These are phyloP conservation scores for Strobilomyces echinocephalus DNA, from an alignment of 768 basidiomycete species.

Conservation along the genomic window DNA sequence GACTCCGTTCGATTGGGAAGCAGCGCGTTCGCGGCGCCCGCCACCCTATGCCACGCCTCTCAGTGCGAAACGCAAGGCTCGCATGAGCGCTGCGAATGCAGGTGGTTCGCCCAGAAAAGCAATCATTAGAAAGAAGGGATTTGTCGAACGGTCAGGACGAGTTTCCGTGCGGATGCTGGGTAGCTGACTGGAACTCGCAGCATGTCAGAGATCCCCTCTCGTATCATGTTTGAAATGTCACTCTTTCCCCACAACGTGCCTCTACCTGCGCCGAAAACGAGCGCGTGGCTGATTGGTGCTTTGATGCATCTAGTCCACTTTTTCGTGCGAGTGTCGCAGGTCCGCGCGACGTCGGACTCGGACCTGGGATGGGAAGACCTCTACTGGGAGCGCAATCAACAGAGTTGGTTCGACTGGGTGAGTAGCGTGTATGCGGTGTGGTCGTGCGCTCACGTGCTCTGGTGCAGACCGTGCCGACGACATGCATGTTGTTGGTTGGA, in stretches of 20 bases:
- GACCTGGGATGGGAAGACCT: slow-evolving; percentile 79
- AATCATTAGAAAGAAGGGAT: slow-evolving; percentile 57
- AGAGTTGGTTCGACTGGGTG: slow-evolving; percentile 81
- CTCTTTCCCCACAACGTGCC: slow-evolving; percentile 80
- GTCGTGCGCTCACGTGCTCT: slow-evolving; percentile 8
- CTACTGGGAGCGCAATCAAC: slow-evolving; percentile 59
- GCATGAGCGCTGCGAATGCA: slow-evolving; percentile 32
- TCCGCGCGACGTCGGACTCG: slow-evolving; percentile 53
- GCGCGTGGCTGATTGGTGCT: slow-evolving; percentile 62
- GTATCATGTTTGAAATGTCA: slow-evolving; percentile 72
- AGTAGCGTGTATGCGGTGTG: slow-evolving; percentile 19
- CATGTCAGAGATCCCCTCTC: slow-evolving; percentile 61
- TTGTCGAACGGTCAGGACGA: slow-evolving; percentile 52
- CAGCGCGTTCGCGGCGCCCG: slow-evolving; percentile 62
- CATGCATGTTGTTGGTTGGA: slow-evolving; percentile 48
- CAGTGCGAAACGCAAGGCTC: slow-evolving; percentile 39
- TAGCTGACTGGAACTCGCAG: slow-evolving; percentile 34
- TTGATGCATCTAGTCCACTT: slow-evolving; percentile 65
- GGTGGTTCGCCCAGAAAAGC: slow-evolving; percentile 42
- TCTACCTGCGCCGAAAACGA: slow-evolving; percentile 60
- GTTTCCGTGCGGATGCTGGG: slow-evolving; percentile 1
- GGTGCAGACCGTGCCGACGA: slow-evolving; percentile 59
- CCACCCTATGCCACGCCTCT: slow-evolving; percentile 69
- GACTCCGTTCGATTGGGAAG: slow-evolving; percentile 83
- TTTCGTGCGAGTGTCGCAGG: slow-evolving; percentile 54